Conservation (phyloP, 306 rosid species). For the Notholithocarpus densiflorus region DNA sequence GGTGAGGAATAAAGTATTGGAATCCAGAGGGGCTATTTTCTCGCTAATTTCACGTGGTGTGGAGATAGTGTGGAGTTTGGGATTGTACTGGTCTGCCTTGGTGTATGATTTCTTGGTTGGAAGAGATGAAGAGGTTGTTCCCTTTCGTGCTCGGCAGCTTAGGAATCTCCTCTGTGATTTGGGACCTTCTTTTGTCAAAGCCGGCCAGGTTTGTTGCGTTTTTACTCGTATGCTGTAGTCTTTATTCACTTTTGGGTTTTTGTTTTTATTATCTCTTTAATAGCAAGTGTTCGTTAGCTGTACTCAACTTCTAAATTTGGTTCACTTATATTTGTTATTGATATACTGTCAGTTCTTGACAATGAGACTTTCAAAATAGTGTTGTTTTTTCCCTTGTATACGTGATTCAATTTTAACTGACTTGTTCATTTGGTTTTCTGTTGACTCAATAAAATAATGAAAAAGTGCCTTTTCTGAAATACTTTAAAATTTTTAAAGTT, state of each 20-base stretch:
- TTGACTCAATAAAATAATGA: not conserved
- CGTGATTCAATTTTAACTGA: not conserved
- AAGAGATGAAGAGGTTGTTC: slow-evolving; percentile 98
- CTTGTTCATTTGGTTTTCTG: not conserved
- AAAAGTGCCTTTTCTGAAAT: not conserved
- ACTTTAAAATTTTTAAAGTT: not conserved
- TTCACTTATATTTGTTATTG: not conserved
- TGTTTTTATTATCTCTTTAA: not conserved
- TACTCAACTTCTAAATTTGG: not conserved
- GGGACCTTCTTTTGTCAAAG: slow-evolving; percentile 98
- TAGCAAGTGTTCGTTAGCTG: not conserved
- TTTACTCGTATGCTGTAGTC: slow-evolving; percentile 9
- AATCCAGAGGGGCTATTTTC: slow-evolving; percentile 77
- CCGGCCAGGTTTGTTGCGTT: slow-evolving; percentile 72
- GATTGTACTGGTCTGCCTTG: slow-evolving; percentile 84
- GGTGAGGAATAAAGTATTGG: slow-evolving; percentile 85
- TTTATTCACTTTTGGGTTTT: not conserved
- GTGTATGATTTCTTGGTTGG: slow-evolving; percentile 82
- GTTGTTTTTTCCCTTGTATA: not conserved
- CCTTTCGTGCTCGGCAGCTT: slow-evolving; percentile 95
- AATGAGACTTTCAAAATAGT: not conserved
- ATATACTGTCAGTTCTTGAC: not conserved
- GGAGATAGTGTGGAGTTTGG: slow-evolving; percentile 94
- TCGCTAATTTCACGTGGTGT: slow-evolving; percentile 79
- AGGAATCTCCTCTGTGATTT: slow-evolving; percentile 86